These are phyloP conservation scores for Lomentospora prolificans DNA, from an alignment of 2,329 filamentous ascomycete genomes.

Conservation along the genomic window DNA sequence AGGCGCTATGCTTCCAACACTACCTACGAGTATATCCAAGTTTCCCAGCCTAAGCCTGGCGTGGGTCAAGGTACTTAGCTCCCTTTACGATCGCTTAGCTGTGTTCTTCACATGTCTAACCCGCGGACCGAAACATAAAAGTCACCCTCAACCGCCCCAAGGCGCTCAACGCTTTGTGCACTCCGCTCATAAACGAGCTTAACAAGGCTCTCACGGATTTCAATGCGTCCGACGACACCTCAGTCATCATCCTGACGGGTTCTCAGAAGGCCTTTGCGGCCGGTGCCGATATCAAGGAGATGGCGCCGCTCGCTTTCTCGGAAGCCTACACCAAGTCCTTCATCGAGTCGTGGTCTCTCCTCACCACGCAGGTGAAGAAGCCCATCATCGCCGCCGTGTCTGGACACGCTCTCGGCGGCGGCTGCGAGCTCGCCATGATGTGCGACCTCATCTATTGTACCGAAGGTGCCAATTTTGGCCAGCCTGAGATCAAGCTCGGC, in stretches of 20 bases:
- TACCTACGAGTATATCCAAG: slow-evolving; percentile 71
- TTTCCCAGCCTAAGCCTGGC: slow-evolving; percentile 75
- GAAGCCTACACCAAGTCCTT: slow-evolving; percentile 83
- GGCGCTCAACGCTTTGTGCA: slow-evolving; percentile 88
- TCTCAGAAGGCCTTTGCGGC: slow-evolving; percentile 87
- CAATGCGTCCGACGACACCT: slow-evolving; percentile 59
- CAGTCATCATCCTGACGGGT: slow-evolving; percentile 77
- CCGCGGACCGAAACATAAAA: slow-evolving; percentile 24
- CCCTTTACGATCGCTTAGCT: not conserved
- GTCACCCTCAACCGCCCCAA: slow-evolving; percentile 92
- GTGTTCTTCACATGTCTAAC: not conserved
- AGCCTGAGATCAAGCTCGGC: slow-evolving; percentile 94
- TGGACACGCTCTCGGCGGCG: slow-evolving; percentile 87
- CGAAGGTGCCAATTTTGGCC: slow-evolving; percentile 77
- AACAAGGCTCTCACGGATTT: slow-evolving; percentile 66
- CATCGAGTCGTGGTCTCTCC: slow-evolving; percentile 87
- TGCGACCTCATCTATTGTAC: slow-evolving; percentile 91
- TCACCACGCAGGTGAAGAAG: slow-evolving; percentile 79
- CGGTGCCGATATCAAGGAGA: slow-evolving; percentile 98
- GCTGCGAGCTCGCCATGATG: slow-evolving; percentile 97
- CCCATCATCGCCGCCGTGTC: slow-evolving; percentile 91
- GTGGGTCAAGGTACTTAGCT: slow-evolving; percentile 66
- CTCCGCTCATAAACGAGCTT: slow-evolving; percentile 81
- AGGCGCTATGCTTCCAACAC: slow-evolving; percentile 41
- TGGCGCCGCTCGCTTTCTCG: slow-evolving; percentile 85